phyloP scores from a whole-genome alignment of 2,329 filamentous ascomycete genomes.

The Arthrobotrys pseudoclavata region DNA sequence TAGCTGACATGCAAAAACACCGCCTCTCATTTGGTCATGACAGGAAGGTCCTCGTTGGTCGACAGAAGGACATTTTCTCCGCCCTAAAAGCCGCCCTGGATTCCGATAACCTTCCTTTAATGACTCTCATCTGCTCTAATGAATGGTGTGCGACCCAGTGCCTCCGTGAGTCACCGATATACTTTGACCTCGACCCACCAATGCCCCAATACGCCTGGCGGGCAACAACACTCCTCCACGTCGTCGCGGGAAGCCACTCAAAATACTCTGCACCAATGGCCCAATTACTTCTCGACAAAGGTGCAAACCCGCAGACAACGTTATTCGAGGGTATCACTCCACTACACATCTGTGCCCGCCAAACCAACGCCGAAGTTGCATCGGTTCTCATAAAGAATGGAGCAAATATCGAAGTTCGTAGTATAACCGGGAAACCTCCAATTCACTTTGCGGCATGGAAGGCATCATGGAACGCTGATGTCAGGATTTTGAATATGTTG shows the following conservation, averaged over 20 bases:
- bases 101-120: constrained; percentile 45
- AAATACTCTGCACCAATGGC: constrained; percentile 56
- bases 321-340: constrained; percentile 57
- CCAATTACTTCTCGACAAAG: constrained; percentile 52
- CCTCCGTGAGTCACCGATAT: constrained; percentile 48
- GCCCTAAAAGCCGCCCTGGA: constrained; percentile 42
- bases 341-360: constrained; percentile 57
- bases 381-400: constrained; percentile 52
- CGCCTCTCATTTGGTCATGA: constrained; percentile 51
- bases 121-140: constrained; percentile 55
- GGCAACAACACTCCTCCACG: constrained; percentile 54
- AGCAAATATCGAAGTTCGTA: constrained; percentile 54
- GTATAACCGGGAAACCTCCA: constrained; percentile 56
- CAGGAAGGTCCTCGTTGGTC: constrained; percentile 48
- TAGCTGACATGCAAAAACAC: constrained; percentile 39
- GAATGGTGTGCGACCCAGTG: constrained; percentile 46
- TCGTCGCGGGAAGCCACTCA: constrained; percentile 51
- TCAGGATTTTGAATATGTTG: constrained; percentile 54
- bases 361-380: constrained; percentile 55
- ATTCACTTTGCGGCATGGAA: constrained; percentile 59
- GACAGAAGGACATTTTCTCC: constrained; percentile 47
- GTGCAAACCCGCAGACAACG: constrained; percentile 47
- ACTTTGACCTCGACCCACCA: constrained; percentile 52
- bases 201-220: constrained; percentile 59
- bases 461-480: constrained; percentile 57